phyloP scores from a whole-genome alignment of 1,284 basidiomycete genomes.

The Xerocomus cyaneibrunnescens region DNA sequence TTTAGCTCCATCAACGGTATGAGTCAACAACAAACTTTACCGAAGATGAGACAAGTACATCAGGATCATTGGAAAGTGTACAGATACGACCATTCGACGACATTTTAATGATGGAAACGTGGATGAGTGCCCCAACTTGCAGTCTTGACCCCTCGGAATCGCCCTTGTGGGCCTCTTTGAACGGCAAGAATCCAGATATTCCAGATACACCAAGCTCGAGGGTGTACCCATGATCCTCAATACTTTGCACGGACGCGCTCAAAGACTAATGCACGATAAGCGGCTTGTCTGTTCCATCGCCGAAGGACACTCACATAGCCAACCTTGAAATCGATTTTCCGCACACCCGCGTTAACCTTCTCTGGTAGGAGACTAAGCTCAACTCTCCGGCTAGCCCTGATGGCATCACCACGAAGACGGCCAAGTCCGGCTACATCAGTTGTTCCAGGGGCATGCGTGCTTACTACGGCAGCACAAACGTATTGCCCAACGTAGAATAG shows the following conservation, averaged over 20 bases:
- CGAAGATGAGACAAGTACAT: slow-evolving; percentile 46
- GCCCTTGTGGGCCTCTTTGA: slow-evolving; percentile 58
- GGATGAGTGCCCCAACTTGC: slow-evolving; percentile 65
- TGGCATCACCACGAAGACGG: slow-evolving; percentile 62
- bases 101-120: slow-evolving; percentile 61
- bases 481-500: slow-evolving; percentile 88
- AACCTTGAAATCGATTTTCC: slow-evolving; percentile 72
- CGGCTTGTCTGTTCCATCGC: not conserved
- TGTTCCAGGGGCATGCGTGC: slow-evolving; percentile 61
- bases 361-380: slow-evolving; percentile 87
- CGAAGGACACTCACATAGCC: slow-evolving; percentile 62
- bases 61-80: slow-evolving; percentile 54
- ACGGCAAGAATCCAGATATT: slow-evolving; percentile 77
- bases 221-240: slow-evolving; percentile 95
- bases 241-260: slow-evolving; percentile 76
- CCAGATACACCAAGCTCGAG: slow-evolving; percentile 82
- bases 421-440: slow-evolving; percentile 56
- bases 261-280: slow-evolving; percentile 52
- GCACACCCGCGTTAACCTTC: slow-evolving; percentile 82
- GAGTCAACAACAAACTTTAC: slow-evolving; percentile 42
- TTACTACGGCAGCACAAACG: slow-evolving; percentile 76
- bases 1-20: slow-evolving; percentile 13
- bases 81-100: slow-evolving; percentile 73
- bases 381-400: slow-evolving; percentile 73
- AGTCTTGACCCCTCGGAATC: slow-evolving; percentile 48